Percentiles rank a stretch among this genome's conserved stretches.
phyloP scores from a whole-genome alignment of 345 rosid species.

The Populus simonii region DNA sequence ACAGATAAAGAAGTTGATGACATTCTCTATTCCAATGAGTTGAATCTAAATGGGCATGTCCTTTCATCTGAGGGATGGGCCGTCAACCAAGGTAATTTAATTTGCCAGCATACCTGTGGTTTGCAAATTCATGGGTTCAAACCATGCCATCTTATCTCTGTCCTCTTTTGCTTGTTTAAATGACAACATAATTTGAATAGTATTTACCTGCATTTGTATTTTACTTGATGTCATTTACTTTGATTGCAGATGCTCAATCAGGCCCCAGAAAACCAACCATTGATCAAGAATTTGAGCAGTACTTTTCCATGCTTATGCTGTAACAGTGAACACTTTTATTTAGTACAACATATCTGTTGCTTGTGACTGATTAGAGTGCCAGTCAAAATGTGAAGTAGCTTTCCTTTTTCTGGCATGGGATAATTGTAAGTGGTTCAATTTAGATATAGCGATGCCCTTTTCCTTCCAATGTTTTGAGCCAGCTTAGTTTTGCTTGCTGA shows the following conservation, averaged over 20 bases:
- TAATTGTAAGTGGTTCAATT: not conserved
- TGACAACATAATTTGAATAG: not conserved
- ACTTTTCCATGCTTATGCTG: constrained; percentile 77
- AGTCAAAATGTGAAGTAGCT: not conserved
- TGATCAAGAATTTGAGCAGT: constrained; percentile 90
- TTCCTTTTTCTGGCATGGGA: not conserved
- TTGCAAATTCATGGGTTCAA: not conserved
- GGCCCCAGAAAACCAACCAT: constrained; percentile 61
- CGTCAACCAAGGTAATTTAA: constrained; percentile 52
- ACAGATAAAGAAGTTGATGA: constrained; percentile 49
- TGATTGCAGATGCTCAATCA: constrained; percentile 46
- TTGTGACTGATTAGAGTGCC: not conserved
- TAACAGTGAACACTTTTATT: constrained; percentile 14
- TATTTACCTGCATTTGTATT: not conserved
- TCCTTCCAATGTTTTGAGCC: not conserved
- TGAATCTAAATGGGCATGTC: constrained; percentile 39
- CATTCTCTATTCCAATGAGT: constrained; percentile 25
- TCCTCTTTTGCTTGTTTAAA: not conserved
- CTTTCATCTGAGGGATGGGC: constrained; percentile 75
- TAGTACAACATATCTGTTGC: not conserved
- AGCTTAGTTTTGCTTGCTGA: not conserved
- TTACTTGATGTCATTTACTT: not conserved
- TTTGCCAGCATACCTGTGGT: not conserved
- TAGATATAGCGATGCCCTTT: not conserved
- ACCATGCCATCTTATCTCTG: not conserved